phyloP scores from a whole-genome alignment of 2,329 filamentous ascomycete genomes.

The Clonostachys sp. region DNA sequence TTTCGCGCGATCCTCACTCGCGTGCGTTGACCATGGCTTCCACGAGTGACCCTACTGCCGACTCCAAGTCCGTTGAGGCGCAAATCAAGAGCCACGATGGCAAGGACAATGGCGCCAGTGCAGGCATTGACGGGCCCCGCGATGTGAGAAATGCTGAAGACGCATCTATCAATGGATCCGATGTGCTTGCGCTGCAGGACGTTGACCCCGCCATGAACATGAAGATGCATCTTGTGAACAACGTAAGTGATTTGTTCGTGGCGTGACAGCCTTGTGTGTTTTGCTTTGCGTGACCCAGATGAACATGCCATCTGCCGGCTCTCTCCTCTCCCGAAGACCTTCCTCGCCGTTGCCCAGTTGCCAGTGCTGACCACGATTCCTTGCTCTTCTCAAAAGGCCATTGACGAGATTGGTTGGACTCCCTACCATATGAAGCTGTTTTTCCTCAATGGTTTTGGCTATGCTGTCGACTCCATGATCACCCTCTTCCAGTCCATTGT shows the following conservation, averaged over 20 bases:
- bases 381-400: slow-evolving; percentile 23
- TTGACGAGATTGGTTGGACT: slow-evolving; percentile 59
- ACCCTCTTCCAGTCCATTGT: slow-evolving; percentile 58
- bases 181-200: slow-evolving; percentile 53
- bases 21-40: too few species aligned
- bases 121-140: not conserved
- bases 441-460: slow-evolving; percentile 57
- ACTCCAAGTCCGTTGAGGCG: too few species aligned
- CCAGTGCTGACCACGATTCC: not conserved
- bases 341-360: not conserved
- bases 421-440: slow-evolving; percentile 55
- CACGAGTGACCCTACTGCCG: not conserved
- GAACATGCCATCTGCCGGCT: not conserved
- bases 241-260: slow-evolving; percentile 37
- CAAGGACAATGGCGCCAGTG: not conserved
- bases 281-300: not conserved
- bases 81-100: not conserved
- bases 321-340: not conserved
- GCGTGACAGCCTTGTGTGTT: not conserved
- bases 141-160: slow-evolving; percentile 6
- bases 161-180: slow-evolving; percentile 24
- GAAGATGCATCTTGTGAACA: slow-evolving; percentile 68
- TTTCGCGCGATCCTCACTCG: too few species aligned
- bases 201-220: slow-evolving; percentile 57
- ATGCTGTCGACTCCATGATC: slow-evolving; percentile 41